Conservation (phyloP, 73 alveolate species). For the Tetrahymena thermophila region DNA sequence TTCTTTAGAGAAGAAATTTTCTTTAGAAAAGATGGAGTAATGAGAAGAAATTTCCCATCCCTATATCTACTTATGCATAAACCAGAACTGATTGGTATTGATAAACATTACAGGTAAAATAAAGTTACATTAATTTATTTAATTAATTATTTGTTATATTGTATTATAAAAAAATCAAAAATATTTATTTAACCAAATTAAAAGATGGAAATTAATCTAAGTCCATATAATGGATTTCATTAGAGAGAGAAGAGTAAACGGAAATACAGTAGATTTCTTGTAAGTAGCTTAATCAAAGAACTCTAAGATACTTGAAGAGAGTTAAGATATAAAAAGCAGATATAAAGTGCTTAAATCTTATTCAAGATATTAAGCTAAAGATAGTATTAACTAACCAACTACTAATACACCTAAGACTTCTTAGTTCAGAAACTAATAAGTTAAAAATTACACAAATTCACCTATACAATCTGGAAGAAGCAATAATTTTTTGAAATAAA, state of each 20-base stretch:
- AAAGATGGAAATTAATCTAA: neutral
- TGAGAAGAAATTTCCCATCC: neutral
- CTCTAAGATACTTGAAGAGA: neutral
- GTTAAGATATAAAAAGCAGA: neutral
- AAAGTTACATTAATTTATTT: no score
- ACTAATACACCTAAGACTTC: neutral
- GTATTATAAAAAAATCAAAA: no score
- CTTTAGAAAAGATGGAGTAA: neutral
- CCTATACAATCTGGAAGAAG: neutral
- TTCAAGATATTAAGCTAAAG: neutral
- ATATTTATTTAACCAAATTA: no score
- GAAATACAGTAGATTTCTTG: neutral
- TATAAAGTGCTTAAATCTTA: neutral
- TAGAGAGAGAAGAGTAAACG: neutral
- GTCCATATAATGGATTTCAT: neutral
- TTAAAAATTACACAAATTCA: neutral
- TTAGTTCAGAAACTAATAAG: neutral
- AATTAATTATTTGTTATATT: no score
- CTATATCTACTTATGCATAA: neutral
- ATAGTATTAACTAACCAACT: neutral
- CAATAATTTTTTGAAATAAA: neutral
- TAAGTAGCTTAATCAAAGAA: neutral
- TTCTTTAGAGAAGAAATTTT: neutral
- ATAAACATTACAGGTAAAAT: neutral
- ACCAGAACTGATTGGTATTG: neutral